These are phyloP conservation scores for Pedinophyceae sp. DNA, from an alignment of 139 green algal species.

Conservation along the genomic window DNA sequence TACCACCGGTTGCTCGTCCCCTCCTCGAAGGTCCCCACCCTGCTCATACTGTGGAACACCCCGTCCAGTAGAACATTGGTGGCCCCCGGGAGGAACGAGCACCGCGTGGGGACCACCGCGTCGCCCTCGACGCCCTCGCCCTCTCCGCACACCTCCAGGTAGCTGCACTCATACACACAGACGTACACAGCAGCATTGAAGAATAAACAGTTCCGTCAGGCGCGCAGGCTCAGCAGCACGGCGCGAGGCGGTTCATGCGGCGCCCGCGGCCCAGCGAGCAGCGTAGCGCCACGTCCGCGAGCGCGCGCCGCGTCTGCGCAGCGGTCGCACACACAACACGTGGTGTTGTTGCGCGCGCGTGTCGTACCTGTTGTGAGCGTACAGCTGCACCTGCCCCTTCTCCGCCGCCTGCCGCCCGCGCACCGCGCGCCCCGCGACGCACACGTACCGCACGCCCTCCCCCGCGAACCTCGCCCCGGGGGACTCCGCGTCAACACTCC, in stretches of 20 bases:
- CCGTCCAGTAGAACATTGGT: slow-evolving; percentile 41
- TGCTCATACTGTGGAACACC: slow-evolving; percentile 41
- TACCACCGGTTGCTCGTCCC: slow-evolving; percentile 13
- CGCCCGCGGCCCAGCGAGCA: no score
- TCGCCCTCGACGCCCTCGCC: slow-evolving; percentile 37
- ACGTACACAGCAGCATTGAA: no score
- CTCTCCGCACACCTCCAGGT: slow-evolving; percentile 25
- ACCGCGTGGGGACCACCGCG: slow-evolving; percentile 42
- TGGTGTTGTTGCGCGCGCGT: no score
- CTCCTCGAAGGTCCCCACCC: slow-evolving; percentile 37
- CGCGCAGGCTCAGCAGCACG: no score
- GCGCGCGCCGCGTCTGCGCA: no score
- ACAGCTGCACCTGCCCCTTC: slow-evolving; percentile 15
- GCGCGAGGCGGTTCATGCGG: no score
- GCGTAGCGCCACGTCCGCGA: no score
- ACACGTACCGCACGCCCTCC: slow-evolving; percentile 31
- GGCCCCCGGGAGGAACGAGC: slow-evolving; percentile 14
- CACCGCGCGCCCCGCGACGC: slow-evolving; percentile 34
- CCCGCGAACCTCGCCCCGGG: slow-evolving; percentile 33
- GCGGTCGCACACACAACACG: no score
- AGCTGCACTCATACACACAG: slow-evolving; percentile 4
- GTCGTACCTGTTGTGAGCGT: slow-evolving; percentile 26
- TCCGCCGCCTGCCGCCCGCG: no score
- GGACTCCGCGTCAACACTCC: slow-evolving; percentile 38
- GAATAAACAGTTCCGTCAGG: no score